Conservation (phyloP, 768 basidiomycete species). For the Lepiota brunneoincarnata region DNA sequence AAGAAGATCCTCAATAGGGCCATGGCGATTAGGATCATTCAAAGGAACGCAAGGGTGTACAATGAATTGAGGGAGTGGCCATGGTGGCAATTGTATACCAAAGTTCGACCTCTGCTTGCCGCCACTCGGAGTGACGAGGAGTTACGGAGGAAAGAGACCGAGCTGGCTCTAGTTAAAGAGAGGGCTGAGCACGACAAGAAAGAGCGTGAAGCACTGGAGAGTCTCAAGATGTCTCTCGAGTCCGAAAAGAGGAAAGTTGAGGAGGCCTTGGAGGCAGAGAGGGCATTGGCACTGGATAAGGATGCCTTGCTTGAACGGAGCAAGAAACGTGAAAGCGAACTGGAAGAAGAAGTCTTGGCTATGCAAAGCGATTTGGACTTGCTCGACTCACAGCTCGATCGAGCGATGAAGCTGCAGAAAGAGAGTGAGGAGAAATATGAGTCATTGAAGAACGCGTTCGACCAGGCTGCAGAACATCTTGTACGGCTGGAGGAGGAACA, state of each 20-base stretch:
- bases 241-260: constrained; percentile 81
- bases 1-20: constrained; percentile 94
- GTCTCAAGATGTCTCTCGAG: constrained; percentile 78
- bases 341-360: constrained; percentile 81
- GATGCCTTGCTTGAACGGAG: constrained; percentile 78
- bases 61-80: constrained; percentile 92
- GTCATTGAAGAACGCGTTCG: constrained; percentile 67
- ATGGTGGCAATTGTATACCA: constrained; percentile 98
- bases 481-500: constrained; percentile 78
- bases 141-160: constrained; percentile 81
- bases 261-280: constrained; percentile 79
- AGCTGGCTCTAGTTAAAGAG: constrained; percentile 77
- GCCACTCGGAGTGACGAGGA: constrained; percentile 94
- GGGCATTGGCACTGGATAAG: constrained; percentile 77
- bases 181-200: constrained; percentile 83
- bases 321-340: constrained; percentile 79
- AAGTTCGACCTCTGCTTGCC: constrained; percentile 89
- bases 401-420: constrained; percentile 74
- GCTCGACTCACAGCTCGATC: constrained; percentile 82
- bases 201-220: constrained; percentile 77
- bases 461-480: constrained; percentile 84
- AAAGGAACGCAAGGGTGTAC: constrained; percentile 91
- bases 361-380: constrained; percentile 82
- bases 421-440: constrained; percentile 79
- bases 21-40: constrained; percentile 86